Percentiles rank a stretch among this genome's conserved stretches.
phyloP scores from a whole-genome alignment of 306 rosid species.

The Corylus avellana region DNA sequence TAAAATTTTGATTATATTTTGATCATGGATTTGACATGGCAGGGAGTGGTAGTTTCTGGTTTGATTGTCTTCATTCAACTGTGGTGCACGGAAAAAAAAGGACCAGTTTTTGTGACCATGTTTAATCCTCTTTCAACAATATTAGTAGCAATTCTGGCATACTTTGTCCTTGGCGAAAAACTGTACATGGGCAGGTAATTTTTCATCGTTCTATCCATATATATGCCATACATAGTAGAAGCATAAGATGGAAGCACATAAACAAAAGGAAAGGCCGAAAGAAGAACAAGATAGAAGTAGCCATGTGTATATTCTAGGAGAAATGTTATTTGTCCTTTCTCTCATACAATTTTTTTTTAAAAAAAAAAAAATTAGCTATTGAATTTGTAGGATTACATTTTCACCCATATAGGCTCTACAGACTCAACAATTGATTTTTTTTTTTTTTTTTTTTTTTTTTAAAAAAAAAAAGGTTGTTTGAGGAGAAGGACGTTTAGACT shows the following conservation, averaged over 20 bases:
- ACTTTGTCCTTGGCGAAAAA: conserved; percentile 79
- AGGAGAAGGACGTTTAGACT: too few relatives aligned
- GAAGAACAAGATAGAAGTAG: background rate
- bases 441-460: too few relatives aligned
- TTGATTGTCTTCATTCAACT: conserved; percentile 58
- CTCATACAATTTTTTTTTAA: too few relatives aligned
- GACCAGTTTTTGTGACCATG: conserved; percentile 88
- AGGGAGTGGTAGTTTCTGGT: conserved; percentile 71
- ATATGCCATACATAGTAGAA: background rate
- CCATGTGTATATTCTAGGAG: background rate
- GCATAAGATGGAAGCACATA: background rate
- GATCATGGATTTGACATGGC: conserved; percentile 19
- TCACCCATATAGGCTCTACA: too few relatives aligned
- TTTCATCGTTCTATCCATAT: background rate
- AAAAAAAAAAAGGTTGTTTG: too few relatives aligned
- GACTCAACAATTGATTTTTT: too few relatives aligned
- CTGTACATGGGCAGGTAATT: conserved; percentile 75
- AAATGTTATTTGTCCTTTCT: too few relatives aligned
- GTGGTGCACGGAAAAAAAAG: conserved; percentile 71
- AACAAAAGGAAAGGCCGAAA: background rate
- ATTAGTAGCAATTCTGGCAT: conserved; percentile 67
- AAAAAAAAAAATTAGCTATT: too few relatives aligned
- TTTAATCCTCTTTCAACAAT: conserved; percentile 64
- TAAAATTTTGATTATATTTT: conserved; percentile 3
- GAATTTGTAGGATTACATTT: too few relatives aligned